A percentile compares a stretch with the other conserved stretches of the same genome.
Evolutionary conservation across 2,329 filamentous ascomycete species (phyloP).

Genomic region (Periconia sp.): DNA sequence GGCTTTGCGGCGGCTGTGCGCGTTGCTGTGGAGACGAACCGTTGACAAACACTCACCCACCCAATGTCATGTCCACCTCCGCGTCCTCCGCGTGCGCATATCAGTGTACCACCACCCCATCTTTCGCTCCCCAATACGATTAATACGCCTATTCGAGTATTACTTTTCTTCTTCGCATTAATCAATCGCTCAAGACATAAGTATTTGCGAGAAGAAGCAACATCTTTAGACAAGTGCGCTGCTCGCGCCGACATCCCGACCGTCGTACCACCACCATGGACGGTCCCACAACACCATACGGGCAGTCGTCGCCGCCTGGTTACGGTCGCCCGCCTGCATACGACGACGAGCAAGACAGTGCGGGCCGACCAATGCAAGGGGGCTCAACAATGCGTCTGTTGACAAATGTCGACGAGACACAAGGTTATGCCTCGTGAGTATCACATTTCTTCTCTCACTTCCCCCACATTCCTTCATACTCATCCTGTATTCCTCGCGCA

Average conservation of each 20-base stretch:
- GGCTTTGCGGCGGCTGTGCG: not conserved
- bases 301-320: slow-evolving; percentile 19
- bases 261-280: slow-evolving; percentile 22
- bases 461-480: slow-evolving; percentile 21
- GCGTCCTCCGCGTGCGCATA: not conserved
- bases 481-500: slow-evolving; percentile 21
- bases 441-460: slow-evolving; percentile 20
- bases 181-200: not conserved
- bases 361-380: slow-evolving; percentile 38
- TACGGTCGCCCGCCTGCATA: slow-evolving; percentile 50
- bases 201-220: not conserved
- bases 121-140: not conserved
- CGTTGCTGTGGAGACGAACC: not conserved
- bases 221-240: not conserved
- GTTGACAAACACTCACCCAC: not conserved
- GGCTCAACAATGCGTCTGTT: slow-evolving; percentile 54
- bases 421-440: slow-evolving; percentile 48
- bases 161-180: not conserved
- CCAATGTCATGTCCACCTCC: not conserved
- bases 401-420: slow-evolving; percentile 48
- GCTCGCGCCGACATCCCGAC: not conserved
- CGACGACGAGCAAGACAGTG: slow-evolving; percentile 43
- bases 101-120: not conserved
- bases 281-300: slow-evolving; percentile 35
- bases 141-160: not conserved